phyloP scores from a whole-genome alignment of 1,139 yeast species.

The Pichia sp. region DNA sequence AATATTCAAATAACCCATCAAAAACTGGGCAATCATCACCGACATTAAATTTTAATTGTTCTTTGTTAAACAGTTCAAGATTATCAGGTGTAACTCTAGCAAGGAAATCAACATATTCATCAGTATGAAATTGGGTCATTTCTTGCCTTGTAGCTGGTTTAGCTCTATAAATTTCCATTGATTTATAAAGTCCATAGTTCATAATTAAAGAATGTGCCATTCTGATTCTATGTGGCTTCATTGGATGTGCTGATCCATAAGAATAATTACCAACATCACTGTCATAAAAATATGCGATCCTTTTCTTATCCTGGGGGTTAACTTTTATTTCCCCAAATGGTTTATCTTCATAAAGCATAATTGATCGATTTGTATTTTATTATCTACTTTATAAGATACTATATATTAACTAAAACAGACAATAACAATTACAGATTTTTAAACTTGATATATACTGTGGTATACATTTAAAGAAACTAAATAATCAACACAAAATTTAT shows the following conservation, averaged over 20 bases:
- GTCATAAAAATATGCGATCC: constrained; percentile 63
- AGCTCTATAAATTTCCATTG: constrained; percentile 93
- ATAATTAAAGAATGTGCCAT: constrained; percentile 96
- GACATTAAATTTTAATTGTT: constrained; percentile 86
- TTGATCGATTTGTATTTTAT: too few species aligned
- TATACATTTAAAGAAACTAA: too few species aligned
- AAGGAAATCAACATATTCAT: constrained; percentile 90
- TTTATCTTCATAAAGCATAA: constrained; percentile 34
- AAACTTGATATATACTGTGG: too few species aligned
- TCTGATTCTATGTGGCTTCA: constrained; percentile 98
- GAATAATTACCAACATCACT: constrained; percentile 96
- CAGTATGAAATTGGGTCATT: constrained; percentile 98
- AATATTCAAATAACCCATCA: constrained; percentile 88
- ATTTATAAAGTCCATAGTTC: constrained; percentile 94
- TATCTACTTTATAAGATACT: too few species aligned
- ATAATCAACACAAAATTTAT: too few species aligned
- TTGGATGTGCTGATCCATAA: constrained; percentile 97
- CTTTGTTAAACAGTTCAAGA: constrained; percentile 83
- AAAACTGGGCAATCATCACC: constrained; percentile 98
- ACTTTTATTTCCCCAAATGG: constrained; percentile 59
- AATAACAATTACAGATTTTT: too few species aligned
- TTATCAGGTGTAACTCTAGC: constrained; percentile 94
- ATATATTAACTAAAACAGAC: too few species aligned
- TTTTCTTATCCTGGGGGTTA: constrained; percentile 50
- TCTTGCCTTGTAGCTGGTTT: constrained; percentile 98